Evolutionary conservation across 139 green algal species (phyloP).

Genomic region (Ettlia oleoabundans): DNA sequence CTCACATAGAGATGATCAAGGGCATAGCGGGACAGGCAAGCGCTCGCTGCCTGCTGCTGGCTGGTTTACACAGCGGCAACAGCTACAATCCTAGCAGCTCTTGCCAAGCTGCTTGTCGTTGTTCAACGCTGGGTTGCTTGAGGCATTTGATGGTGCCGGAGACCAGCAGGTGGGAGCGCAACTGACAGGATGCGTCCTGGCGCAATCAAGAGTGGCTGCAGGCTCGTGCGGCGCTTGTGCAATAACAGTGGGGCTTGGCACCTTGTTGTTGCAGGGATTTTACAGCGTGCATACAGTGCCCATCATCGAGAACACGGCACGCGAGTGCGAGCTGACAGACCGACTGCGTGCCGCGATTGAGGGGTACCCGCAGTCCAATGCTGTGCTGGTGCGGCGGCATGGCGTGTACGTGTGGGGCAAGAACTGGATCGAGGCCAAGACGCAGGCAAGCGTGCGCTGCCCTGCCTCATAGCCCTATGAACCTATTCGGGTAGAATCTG

Average conservation of each 20-base stretch:
- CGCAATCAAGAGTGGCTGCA: not conserved
- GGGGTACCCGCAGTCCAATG: constrained; percentile 82
- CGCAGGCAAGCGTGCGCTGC: constrained; percentile 45
- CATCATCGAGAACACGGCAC: constrained; percentile 97
- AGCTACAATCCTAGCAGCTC: no score
- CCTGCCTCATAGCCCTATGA: not conserved
- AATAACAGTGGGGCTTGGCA: no score
- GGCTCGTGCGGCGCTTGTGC: not conserved
- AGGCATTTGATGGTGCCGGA: no score
- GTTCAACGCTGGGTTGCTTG: no score
- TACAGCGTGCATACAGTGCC: constrained; percentile 86
- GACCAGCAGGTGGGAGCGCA: no score
- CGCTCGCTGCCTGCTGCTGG: no score
- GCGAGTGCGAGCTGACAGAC: constrained; percentile 96
- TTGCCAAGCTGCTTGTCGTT: no score
- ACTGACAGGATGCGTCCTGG: no score
- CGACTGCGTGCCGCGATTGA: constrained; percentile 83
- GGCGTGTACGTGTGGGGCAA: constrained; percentile 94
- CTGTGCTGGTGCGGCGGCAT: constrained; percentile 81
- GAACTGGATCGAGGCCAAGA: constrained; percentile 78
- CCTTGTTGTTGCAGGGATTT: constrained; percentile 73
- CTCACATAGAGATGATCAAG: constrained; percentile 98
- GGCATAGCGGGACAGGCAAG: constrained; percentile 39
- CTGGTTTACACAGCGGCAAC: no score
- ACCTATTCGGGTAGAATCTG: no score